Conservation (phyloP, 2,329 filamentous ascomycete species). For the Microascus cirrosus region DNA sequence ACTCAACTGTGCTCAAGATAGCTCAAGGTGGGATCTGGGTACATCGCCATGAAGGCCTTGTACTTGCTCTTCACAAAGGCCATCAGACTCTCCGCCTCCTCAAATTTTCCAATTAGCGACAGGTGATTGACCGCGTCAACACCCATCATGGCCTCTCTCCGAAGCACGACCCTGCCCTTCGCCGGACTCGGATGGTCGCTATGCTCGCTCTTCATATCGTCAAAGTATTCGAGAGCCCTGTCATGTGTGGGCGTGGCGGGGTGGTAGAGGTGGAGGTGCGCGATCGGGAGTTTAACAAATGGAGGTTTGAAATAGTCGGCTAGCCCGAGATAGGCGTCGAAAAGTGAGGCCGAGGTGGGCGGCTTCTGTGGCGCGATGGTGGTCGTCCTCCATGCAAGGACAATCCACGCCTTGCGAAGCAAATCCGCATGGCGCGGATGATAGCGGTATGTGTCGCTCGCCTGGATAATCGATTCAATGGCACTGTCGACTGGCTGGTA, state of each 20-base stretch:
- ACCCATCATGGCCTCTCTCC: slow-evolving; percentile 11
- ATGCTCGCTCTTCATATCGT: slow-evolving; percentile 9
- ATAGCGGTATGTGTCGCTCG: slow-evolving; percentile 26
- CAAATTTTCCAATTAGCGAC: slow-evolving; percentile 16
- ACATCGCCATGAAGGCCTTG: neutral
- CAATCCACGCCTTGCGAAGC: slow-evolving; percentile 28
- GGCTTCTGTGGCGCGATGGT: slow-evolving; percentile 33
- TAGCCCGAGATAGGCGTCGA: slow-evolving; percentile 39
- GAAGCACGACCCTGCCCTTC: neutral
- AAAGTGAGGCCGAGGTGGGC: slow-evolving; percentile 33
- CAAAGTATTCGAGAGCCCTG: slow-evolving; percentile 34
- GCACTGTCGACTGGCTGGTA: slow-evolving; percentile 28
- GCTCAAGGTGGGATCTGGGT: neutral
- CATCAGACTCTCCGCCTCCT: slow-evolving; percentile 20
- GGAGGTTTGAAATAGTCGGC: slow-evolving; percentile 23
- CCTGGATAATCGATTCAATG: slow-evolving; percentile 35
- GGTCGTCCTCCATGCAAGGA: slow-evolving; percentile 40
- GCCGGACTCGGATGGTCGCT: neutral
- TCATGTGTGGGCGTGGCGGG: slow-evolving; percentile 36
- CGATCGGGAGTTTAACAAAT: slow-evolving; percentile 29
- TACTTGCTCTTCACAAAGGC: slow-evolving; percentile 7
- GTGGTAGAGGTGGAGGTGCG: slow-evolving; percentile 44
- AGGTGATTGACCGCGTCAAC: slow-evolving; percentile 23
- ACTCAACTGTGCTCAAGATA: neutral
- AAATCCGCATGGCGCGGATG: slow-evolving; percentile 23